Base-by-base conservation (phyloP, 331 rosid genomes). In the Quercus phellos region DNA sequence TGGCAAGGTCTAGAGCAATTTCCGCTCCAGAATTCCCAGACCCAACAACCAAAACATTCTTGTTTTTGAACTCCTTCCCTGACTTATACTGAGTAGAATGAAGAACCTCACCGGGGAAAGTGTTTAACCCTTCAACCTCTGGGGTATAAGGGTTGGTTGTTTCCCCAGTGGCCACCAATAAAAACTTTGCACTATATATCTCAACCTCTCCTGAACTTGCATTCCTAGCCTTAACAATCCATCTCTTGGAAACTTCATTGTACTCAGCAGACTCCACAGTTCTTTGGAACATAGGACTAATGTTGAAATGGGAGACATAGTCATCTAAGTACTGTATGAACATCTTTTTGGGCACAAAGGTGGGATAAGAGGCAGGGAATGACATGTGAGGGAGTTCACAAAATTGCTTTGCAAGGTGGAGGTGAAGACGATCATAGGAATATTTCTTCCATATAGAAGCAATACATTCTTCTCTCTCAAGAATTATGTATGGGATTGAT, bases 21-120 rank as follows among this genome's bases (percentile, higher is more conserved):
- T 92, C 97, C 91, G 89, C 85, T 38, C 96, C 96, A 17, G 96
- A 92, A 86, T 92, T 92, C 1, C 97, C 93, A 61, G 92, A 79
- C 4, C 93, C 97, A 79, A 92, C 93, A 55, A 92, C 93, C 70
- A 90, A 79, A 79, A 92, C 97, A 58, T 69, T 77, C 74, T 85
- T 63, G 74, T 72, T 77, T 42, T 29, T 8, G 12, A 81, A 90
- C 38, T 73, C 86, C 18, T 32, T 79, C 6, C 97, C 92, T 12
- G 84, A 80, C 19, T 85, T 89, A 32, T 72, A 92, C 29, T 50
- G 18, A 0, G 88, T 90, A 4, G 96, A 92, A 29, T 90, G 96
- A 51, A 90, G n/a, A 59, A 82, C 81, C 43, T 71, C 76, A 34
- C 91, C 97, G 4, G 22, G 22, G 66, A 89, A 90, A 16, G 51